Evolutionary conservation across 306 rosid species (phyloP).

Genomic region (apple (Malus domestica)): ASM211411v1 NC_041797.1:1753501-1754000

Average conservation of each 20-base stretch:
- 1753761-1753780: slow-evolving; percentile 62
- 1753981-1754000: slow-evolving; percentile 66
- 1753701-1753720: slow-evolving; percentile 31
- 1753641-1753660: slow-evolving; percentile 18
- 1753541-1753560: slow-evolving; percentile 45
- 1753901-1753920: slow-evolving; percentile 53
- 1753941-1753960: slow-evolving; percentile 38
- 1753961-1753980: slow-evolving; percentile 52
- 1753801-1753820: slow-evolving; percentile 33
- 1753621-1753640: background rate
- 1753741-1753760: slow-evolving; percentile 72
- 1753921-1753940: slow-evolving; percentile 71
- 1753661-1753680: slow-evolving; percentile 33
- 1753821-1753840: slow-evolving; percentile 38
- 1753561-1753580: background rate
- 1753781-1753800: slow-evolving; percentile 42
- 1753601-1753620: background rate
- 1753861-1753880: slow-evolving; percentile 66
- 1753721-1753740: slow-evolving; percentile 72
- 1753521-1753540: background rate
- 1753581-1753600: background rate
- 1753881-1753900: slow-evolving; percentile 69
- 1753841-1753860: slow-evolving; percentile 61
- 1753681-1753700: slow-evolving; percentile 37
- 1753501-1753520: background rate